Evolutionary conservation across 768 basidiomycete species (phyloP), one percentile per base, ranked within the genome.

Genomic region (Lactarius deliciosus): DNA sequence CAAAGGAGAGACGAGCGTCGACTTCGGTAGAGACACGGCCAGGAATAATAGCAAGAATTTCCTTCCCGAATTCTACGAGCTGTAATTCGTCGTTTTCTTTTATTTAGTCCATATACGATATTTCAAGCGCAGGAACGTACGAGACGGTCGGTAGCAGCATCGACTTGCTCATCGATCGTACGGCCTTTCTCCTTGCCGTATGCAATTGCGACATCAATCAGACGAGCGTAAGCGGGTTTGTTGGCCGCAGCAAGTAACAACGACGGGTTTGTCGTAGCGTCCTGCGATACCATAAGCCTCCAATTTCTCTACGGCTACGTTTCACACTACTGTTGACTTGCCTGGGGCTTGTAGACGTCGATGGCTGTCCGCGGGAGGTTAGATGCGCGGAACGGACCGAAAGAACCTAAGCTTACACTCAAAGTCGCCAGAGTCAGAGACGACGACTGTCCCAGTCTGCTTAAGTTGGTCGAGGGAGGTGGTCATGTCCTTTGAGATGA

Each of bases 21-120:
- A 99, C 96, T 79, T 99, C 97, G 69, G 97, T 98, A 54, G 97
- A 99, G 69, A 99, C 96, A 77, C 97, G 92, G 66, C 97, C 97
- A 63, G 97, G 97, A 74, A 99, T 94, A 80, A 99, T 94, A 68
- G 82, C 81, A 60, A 98, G 85, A 75, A 99, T 98, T 81, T 90
- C 95, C 77, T 88, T 92, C 71, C 97, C 97, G 81, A 99, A 99
- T 79, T 94, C 96, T 73, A 98, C 93, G 69, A 99, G 88, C 94
- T 96, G 75, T 38, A 34, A 64, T 68, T 15, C 32, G 32, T 64
- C 20, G 25, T 61, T n/a, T n/a, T n/a, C n/a, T n/a, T n/a, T n/a
- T n/a, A n/a, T n/a, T n/a, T 50, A 69, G 62, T 59, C 50, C 43
- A 30, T 60, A 67, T 61, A 22, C 25, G 54, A 55, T 28, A 13